A percentile compares a stretch with the other conserved stretches of the same genome.
Conservation (phyloP, 768 basidiomycete genomes). For the Suillus variegatus region DNA sequence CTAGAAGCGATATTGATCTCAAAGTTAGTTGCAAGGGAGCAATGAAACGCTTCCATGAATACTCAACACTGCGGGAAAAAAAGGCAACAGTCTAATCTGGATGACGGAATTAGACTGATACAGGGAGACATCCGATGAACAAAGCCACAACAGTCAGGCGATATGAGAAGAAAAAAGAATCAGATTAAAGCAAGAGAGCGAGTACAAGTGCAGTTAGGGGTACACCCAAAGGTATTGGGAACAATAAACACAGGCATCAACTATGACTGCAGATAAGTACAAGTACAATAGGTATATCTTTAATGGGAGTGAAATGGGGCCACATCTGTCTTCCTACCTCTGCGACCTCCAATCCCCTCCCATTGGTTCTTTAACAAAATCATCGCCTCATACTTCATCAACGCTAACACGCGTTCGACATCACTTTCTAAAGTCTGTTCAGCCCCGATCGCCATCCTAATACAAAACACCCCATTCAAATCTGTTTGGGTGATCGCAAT, state of each 20-base stretch:
- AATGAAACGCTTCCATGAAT: not conserved
- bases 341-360: not conserved
- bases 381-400: not conserved
- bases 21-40: not conserved
- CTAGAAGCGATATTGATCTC: not conserved
- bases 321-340: not conserved
- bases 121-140: not conserved
- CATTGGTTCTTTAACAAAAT: not conserved
- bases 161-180: not conserved
- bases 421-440: conserved; percentile 64
- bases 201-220: not conserved
- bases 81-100: not conserved
- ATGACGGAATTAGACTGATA: not conserved
- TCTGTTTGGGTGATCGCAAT: conserved; percentile 79
- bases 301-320: too few relatives aligned
- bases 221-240: not conserved
- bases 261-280: too few relatives aligned
- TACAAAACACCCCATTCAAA: conserved; percentile 70
- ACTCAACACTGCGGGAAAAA: not conserved
- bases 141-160: not conserved
- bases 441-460: conserved; percentile 79
- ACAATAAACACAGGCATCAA: too few relatives aligned
- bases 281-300: too few relatives aligned
- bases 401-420: conserved; percentile 56
- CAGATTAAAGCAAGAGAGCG: not conserved